These are phyloP conservation scores for Inonotus hispidus DNA, from an alignment of 1,284 basidiomycete species.

Conservation along the genomic window DNA sequence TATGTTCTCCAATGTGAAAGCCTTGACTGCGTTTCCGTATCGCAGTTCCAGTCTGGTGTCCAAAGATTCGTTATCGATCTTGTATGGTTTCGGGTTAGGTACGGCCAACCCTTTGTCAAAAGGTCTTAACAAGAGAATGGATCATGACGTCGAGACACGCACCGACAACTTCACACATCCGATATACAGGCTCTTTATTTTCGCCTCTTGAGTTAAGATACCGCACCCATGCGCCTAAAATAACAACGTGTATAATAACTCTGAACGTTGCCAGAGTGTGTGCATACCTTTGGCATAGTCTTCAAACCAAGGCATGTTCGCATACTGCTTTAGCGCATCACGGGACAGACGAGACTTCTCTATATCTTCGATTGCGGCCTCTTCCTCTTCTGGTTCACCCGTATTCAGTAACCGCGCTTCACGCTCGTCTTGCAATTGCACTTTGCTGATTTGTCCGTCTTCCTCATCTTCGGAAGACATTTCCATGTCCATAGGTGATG, in stretches of 20 bases:
- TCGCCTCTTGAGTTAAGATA: constrained; percentile 57
- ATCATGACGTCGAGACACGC: constrained; percentile 33
- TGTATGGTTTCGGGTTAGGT: constrained; percentile 62
- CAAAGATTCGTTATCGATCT: constrained; percentile 59
- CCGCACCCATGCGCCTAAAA: constrained; percentile 72
- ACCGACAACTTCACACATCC: constrained; percentile 78
- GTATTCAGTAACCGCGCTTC: constrained; percentile 48
- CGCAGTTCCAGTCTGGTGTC: constrained; percentile 64
- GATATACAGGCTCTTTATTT: constrained; percentile 55
- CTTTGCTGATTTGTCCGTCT: constrained; percentile 66
- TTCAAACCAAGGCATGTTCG: constrained; percentile 70
- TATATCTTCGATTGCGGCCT: constrained; percentile 51
- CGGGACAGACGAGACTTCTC: constrained; percentile 57
- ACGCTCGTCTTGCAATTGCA: constrained; percentile 65
- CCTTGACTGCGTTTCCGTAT: constrained; percentile 56
- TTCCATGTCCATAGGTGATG: constrained; percentile 76
- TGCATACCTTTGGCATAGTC: constrained; percentile 65
- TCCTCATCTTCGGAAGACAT: constrained; percentile 67
- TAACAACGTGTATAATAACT: constrained; percentile 25
- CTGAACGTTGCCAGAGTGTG: constrained; percentile 26
- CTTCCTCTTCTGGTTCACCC: constrained; percentile 43
- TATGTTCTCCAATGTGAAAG: constrained; percentile 74
- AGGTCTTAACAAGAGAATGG: constrained; percentile 13
- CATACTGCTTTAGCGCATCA: constrained; percentile 57
- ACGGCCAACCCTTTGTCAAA: constrained; percentile 40